Evolutionary conservation across 2,329 filamentous ascomycete species (phyloP), one percentile per base, ranked within the genome.

Genomic region (Neocatenulostroma microsporum): DNA sequence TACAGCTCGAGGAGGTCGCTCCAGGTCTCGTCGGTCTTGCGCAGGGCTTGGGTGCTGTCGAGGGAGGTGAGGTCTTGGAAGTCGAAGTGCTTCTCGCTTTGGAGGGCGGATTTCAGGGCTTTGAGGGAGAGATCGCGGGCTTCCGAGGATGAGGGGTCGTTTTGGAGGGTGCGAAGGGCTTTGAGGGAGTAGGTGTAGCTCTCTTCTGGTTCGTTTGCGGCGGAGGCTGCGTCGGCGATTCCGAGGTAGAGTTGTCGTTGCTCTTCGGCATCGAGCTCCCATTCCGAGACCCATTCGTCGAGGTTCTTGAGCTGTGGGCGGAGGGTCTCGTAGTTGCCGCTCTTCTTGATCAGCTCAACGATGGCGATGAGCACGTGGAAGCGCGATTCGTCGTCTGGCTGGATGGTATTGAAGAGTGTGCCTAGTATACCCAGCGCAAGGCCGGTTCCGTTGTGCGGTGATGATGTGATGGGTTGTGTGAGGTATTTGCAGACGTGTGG

Each of bases 1-100:
- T 96, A 95, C 57, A 96, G 85, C 56, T 95, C 88, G 39, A 98
- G 82, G 24, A 98, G 77, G 66, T 96, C 86, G 54, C 84, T 88
- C 66, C 89, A 85, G 47, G 83, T 73, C 42, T 84, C 76, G 58
- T 95, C 84, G 34, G 84, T 84, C 56, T 89, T 82, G 59, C 80
- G 78, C 33, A 98, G 80, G 12, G 84, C 83, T 66, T 95, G 87
- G 46, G 98, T 78, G 48, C 82, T 81, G 57, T 84, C 78, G 46
- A 81, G 75, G 25, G 73, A 70, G 34, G 78, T 81, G 51, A 85
- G 66, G 50, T 83, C 78, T 49, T 81, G 77, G 66, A 84, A 84
- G 63, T 84, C 80, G 62, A 78, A 83, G 60, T 83, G 77, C 39
- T 69, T 68, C 20, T 75, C 76, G 53, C 76, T 73, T 36, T 71